phyloP scores from a whole-genome alignment of 176 grass and related monocot genomes.

The Otatea glauca region DNA sequence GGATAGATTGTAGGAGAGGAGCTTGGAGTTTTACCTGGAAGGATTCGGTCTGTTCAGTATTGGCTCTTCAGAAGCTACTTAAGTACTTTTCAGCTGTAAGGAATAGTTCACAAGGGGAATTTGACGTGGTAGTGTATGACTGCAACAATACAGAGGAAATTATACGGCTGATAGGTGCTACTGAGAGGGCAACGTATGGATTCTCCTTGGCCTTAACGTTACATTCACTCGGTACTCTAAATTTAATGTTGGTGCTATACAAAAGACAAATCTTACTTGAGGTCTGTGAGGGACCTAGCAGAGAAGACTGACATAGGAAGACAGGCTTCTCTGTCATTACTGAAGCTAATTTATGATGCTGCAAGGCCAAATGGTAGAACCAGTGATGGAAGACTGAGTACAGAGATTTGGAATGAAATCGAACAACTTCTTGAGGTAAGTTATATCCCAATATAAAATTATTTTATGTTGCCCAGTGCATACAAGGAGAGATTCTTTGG shows the following conservation, averaged over 20 bases:
- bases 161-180: conserved; percentile 70
- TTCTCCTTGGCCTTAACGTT: conserved; percentile 22
- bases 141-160: conserved; percentile 82
- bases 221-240: conserved; percentile 16
- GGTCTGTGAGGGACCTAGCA: conserved; percentile 69
- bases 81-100: conserved; percentile 69
- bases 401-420: conserved; percentile 85
- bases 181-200: conserved; percentile 78
- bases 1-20: conserved; percentile 92
- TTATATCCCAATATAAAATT: neutral
- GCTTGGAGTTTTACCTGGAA: conserved; percentile 88
- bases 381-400: conserved; percentile 70
- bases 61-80: conserved; percentile 78
- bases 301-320: conserved; percentile 97
- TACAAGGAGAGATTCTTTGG: neutral
- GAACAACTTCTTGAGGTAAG: conserved; percentile 75
- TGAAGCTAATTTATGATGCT: conserved; percentile 85
- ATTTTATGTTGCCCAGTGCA: neutral
- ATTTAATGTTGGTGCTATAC: conserved; percentile 25
- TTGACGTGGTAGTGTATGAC: conserved; percentile 88
- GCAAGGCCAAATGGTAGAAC: conserved; percentile 61
- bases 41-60: conserved; percentile 72
- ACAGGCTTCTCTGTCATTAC: conserved; percentile 76
- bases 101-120: conserved; percentile 55
- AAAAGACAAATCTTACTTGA: conserved; percentile 84